A percentile compares a stretch with the other conserved stretches of the same genome.
Conservation (phyloP, 371 early-diverging fungal genomes). For the Rhizopus sp. region DNA sequence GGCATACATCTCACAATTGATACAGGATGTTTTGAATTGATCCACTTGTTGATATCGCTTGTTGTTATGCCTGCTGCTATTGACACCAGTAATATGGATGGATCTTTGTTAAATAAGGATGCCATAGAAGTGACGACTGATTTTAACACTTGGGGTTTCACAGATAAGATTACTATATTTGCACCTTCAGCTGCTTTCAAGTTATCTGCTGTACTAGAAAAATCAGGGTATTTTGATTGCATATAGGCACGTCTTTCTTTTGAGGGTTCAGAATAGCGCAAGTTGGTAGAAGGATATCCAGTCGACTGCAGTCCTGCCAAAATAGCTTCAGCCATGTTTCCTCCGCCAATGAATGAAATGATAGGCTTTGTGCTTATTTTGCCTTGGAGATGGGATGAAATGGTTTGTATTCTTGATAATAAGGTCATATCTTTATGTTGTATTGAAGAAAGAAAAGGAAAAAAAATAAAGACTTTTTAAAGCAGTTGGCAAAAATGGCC, state of each 20-base stretch:
- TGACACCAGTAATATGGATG: conserved; percentile 67
- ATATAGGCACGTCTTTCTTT: conserved; percentile 68
- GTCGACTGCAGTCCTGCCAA: conserved; percentile 79
- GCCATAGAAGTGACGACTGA: conserved; percentile 62
- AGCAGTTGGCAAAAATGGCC: no score
- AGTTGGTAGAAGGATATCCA: conserved; percentile 67
- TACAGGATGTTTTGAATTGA: conserved; percentile 41
- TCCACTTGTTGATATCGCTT: conserved; percentile 75
- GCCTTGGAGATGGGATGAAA: conserved; percentile 18
- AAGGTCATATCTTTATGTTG: conserved; percentile 4
- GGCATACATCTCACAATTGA: conserved; percentile 91
- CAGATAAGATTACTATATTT: conserved; percentile 84
- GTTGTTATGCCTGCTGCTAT: conserved; percentile 90
- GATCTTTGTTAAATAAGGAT: conserved; percentile 39
- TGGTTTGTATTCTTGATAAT: conserved; percentile 19
- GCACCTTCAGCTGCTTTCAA: conserved; percentile 50
- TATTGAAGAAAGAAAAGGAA: neutral
- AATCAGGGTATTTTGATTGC: conserved; percentile 58
- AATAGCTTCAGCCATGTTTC: conserved; percentile 95
- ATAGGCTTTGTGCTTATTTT: conserved; percentile 23
- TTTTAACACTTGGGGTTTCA: conserved; percentile 88
- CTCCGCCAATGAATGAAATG: conserved; percentile 86
- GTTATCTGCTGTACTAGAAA: conserved; percentile 47
- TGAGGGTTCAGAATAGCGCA: conserved; percentile 85
- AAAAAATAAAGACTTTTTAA: neutral